phyloP scores from a whole-genome alignment of 2,329 filamentous ascomycete genomes.

The Calonectria crousiana region DNA sequence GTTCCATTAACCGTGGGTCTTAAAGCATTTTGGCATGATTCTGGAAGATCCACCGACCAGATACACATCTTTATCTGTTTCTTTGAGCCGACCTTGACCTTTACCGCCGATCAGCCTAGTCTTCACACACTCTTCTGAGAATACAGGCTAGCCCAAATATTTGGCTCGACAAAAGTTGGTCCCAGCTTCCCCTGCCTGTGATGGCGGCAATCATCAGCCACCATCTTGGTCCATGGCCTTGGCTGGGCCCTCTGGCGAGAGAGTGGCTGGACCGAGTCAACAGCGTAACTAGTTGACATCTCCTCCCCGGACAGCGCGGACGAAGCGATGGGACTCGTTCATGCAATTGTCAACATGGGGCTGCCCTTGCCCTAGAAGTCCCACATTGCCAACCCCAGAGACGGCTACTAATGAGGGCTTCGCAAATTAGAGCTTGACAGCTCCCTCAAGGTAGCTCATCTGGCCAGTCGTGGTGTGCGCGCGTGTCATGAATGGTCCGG shows the following conservation, averaged over 20 bases:
- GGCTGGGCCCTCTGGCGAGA: neutral
- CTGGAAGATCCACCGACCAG: constrained; percentile 46
- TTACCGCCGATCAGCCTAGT: constrained; percentile 29
- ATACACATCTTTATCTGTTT: constrained; percentile 36
- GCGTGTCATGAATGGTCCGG: constrained; percentile 35
- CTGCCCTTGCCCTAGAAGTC: constrained; percentile 27
- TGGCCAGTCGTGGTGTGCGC: constrained; percentile 27
- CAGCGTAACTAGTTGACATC: constrained; percentile 21
- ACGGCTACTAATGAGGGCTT: constrained; percentile 25
- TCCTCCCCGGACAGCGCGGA: constrained; percentile 29
- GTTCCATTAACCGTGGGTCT: constrained; percentile 33
- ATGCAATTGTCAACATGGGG: constrained; percentile 36
- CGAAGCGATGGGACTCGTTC: constrained; percentile 37
- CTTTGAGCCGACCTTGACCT: constrained; percentile 30
- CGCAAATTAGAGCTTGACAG: constrained; percentile 33
- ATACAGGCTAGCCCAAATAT: neutral
- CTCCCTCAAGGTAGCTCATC: constrained; percentile 23
- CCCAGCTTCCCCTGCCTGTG: neutral
- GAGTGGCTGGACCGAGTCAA: constrained; percentile 14
- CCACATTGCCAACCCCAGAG: constrained; percentile 36
- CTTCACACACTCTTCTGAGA: constrained; percentile 1
- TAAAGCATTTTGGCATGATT: constrained; percentile 45
- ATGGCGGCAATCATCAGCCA: constrained; percentile 1
- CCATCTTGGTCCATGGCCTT: neutral
- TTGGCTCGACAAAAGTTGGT: neutral